Percentiles rank a stretch among this genome's conserved stretches.
phyloP scores from a whole-genome alignment of 78 protist species.

The Dictyostelium brefeldianum region DNA sequence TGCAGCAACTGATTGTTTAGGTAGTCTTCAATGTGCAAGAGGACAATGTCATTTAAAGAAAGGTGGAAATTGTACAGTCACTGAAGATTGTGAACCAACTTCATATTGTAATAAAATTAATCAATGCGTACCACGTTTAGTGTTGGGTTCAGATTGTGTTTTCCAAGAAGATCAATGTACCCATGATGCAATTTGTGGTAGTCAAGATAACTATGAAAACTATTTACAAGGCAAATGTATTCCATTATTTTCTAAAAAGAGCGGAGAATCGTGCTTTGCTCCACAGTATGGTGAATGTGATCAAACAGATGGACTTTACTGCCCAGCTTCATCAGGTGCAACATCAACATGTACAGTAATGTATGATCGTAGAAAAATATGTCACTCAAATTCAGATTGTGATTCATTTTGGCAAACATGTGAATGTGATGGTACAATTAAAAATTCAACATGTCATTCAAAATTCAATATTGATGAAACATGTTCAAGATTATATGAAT shows the following conservation, averaged over 20 bases:
- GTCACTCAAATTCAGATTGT: slow-evolving; percentile 5
- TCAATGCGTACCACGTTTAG: background rate
- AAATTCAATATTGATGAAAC: background rate
- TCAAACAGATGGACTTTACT: slow-evolving; percentile 19
- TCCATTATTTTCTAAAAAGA: background rate
- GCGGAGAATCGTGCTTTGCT: slow-evolving; percentile 33
- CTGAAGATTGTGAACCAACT: slow-evolving; percentile 19
- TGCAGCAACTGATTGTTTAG: slow-evolving; percentile 7
- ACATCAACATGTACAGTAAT: background rate
- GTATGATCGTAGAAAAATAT: background rate
- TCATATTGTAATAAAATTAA: background rate
- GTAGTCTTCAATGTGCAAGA: background rate
- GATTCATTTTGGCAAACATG: slow-evolving; percentile 38
- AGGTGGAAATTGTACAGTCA: background rate
- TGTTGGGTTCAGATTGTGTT: background rate
- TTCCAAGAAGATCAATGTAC: slow-evolving; percentile 17
- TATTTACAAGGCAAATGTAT: slow-evolving; percentile 23
- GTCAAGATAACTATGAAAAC: background rate
- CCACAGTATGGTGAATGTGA: slow-evolving; percentile 56
- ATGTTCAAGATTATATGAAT: background rate
- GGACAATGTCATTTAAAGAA: background rate
- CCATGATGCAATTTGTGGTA: background rate
- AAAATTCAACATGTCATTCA: background rate
- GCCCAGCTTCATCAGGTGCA: slow-evolving; percentile 17
- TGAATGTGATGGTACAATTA: background rate